Conservation (phyloP, 1,284 basidiomycete species). For the Sporisorium exsertum region DNA sequence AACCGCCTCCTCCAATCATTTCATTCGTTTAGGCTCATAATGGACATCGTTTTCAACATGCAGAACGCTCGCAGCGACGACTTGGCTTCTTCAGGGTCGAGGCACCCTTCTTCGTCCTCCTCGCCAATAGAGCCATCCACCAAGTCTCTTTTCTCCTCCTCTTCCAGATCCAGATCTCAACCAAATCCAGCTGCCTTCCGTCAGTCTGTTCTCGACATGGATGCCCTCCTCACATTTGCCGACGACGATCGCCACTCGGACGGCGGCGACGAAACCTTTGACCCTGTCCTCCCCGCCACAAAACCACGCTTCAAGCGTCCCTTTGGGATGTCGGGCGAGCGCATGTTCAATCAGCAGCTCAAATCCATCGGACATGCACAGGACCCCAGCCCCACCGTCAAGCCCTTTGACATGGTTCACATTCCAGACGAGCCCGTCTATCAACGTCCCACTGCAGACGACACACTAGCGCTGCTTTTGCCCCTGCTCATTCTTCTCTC, state of each 20-base stretch:
- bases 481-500: slow-evolving; percentile 85
- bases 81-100: not conserved
- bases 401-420: slow-evolving; percentile 28
- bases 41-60: slow-evolving; percentile 4
- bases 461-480: slow-evolving; percentile 59
- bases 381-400: slow-evolving; percentile 29
- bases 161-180: slow-evolving; percentile 23
- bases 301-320: slow-evolving; percentile 42
- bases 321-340: slow-evolving; percentile 38
- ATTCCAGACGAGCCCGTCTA: slow-evolving; percentile 44
- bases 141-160: slow-evolving; percentile 21
- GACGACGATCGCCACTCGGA: slow-evolving; percentile 13
- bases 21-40: not conserved
- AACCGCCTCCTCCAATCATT: not conserved
- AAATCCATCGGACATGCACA: slow-evolving; percentile 44
- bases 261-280: slow-evolving; percentile 7
- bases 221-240: slow-evolving; percentile 36
- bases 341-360: slow-evolving; percentile 44
- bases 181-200: slow-evolving; percentile 18
- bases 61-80: slow-evolving; percentile 15
- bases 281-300: slow-evolving; percentile 8
- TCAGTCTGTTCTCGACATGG: slow-evolving; percentile 44
- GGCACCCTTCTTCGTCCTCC: slow-evolving; percentile 6
- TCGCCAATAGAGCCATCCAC: slow-evolving; percentile 24
- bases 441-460: slow-evolving; percentile 40